A percentile compares a stretch with the other conserved stretches of the same genome.
These are phyloP conservation scores for Epichloe sylvatica DNA, from an alignment of 2,329 filamentous ascomycete species.

Conservation along the genomic window DNA sequence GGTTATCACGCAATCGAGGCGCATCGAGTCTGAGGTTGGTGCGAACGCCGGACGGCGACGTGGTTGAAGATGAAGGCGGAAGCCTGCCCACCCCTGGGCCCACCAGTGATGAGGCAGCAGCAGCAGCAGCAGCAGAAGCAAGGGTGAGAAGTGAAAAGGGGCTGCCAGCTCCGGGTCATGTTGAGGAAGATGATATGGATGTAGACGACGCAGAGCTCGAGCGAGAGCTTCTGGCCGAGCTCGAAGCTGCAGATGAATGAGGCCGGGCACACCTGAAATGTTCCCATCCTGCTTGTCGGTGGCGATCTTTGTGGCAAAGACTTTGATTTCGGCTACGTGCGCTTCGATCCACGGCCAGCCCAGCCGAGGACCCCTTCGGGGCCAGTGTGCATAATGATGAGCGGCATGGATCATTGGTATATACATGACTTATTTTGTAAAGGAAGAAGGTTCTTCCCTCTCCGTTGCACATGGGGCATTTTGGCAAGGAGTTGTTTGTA, in stretches of 20 bases:
- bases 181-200: constrained; percentile 22
- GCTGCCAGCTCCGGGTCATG: constrained; percentile 8
- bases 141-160: constrained; percentile 6
- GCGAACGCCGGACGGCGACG: constrained; percentile 25
- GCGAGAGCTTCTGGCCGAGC: constrained; percentile 47
- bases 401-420: neutral
- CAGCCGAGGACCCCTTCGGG: neutral
- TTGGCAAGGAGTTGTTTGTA: constrained; percentile 1
- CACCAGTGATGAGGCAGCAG: constrained; percentile 20
- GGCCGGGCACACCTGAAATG: neutral
- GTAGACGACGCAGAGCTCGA: constrained; percentile 45
- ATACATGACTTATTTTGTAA: neutral
- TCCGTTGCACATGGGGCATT: neutral
- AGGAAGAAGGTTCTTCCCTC: neutral
- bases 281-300: no score
- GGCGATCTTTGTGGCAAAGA: neutral
- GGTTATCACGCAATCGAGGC: constrained; percentile 29
- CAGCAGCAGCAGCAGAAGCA: constrained; percentile 16
- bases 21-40: constrained; percentile 33
- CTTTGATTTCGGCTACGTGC: neutral
- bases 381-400: constrained; percentile 1
- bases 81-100: constrained; percentile 28
- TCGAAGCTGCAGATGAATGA: constrained; percentile 29
- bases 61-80: constrained; percentile 19
- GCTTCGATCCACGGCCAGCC: neutral